phyloP scores from a whole-genome alignment of 805 yeast species.

The Zygosaccharomyces bailii region DNA sequence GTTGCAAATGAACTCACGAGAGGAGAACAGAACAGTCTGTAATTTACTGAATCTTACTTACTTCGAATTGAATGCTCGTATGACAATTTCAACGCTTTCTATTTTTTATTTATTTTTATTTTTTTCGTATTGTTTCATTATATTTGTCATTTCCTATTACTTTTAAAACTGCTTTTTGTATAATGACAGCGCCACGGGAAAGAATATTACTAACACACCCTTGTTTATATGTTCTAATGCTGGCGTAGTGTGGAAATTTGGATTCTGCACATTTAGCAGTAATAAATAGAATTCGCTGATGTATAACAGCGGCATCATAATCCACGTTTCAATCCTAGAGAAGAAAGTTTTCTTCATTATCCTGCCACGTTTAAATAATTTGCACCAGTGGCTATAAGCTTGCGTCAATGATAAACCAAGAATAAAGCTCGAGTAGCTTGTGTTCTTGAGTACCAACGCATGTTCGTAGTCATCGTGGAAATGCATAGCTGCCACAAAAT shows the following conservation, averaged over 20 bases:
- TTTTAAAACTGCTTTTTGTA: slow-evolving; percentile 21
- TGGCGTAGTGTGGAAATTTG: slow-evolving; percentile 27
- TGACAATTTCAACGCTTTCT: no score
- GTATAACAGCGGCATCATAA: slow-evolving; percentile 27
- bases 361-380: slow-evolving; percentile 25
- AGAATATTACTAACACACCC: slow-evolving; percentile 23
- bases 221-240: slow-evolving; percentile 26
- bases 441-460: slow-evolving; percentile 31
- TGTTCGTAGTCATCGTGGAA: slow-evolving; percentile 35
- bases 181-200: slow-evolving; percentile 29
- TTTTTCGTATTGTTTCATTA: neutral
- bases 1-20: slow-evolving; percentile 23
- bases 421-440: slow-evolving; percentile 32
- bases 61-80: no score
- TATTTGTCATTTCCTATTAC: no score
- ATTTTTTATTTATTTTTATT: neutral
- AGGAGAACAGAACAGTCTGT: neutral
- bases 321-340: slow-evolving; percentile 23
- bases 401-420: slow-evolving; percentile 27
- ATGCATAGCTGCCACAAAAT: slow-evolving; percentile 29
- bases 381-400: slow-evolving; percentile 29
- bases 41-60: neutral
- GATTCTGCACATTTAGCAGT: slow-evolving; percentile 27
- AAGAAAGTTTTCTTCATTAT: slow-evolving; percentile 13
- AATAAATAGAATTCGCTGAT: slow-evolving; percentile 33